Conservation (phyloP, 2,329 filamentous ascomycete genomes). For the Polytolypa hystricis region DNA sequence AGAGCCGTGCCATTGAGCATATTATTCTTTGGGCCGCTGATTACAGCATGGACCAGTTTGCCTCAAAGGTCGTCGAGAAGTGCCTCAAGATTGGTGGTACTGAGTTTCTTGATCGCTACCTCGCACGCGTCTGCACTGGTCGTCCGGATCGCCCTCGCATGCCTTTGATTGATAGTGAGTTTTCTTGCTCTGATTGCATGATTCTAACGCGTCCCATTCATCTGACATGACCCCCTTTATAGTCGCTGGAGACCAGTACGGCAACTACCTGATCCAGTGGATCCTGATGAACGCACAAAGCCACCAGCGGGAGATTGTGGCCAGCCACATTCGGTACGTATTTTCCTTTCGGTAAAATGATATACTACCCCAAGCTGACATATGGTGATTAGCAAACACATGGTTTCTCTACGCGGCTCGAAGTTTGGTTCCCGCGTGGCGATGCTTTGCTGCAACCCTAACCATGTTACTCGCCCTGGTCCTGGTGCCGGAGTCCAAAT, state of each 20-base stretch:
- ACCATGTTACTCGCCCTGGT: conserved; percentile 76
- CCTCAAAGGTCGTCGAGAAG: conserved; percentile 98
- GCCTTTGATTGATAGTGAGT: conserved; percentile 80
- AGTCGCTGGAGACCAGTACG: conserved; percentile 94
- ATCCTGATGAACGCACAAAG: conserved; percentile 78
- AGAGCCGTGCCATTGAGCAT: conserved; percentile 86
- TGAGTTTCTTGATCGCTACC: conserved; percentile 85
- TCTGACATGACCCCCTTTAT: background rate
- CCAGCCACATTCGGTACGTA: conserved; percentile 66
- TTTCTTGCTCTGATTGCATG: background rate
- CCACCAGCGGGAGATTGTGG: conserved; percentile 87
- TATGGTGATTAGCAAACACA: conserved; percentile 64
- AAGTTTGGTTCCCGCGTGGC: conserved; percentile 98
- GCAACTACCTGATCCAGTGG: conserved; percentile 97
- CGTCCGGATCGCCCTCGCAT: conserved; percentile 86
- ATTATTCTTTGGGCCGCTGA: conserved; percentile 87
- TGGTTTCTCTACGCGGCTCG: conserved; percentile 95
- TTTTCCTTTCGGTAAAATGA: too few species aligned
- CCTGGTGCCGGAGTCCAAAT: conserved; percentile 63
- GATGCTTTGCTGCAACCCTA: conserved; percentile 97
- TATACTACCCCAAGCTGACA: too few species aligned
- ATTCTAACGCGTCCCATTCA: conserved; percentile 8
- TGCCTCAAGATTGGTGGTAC: conserved; percentile 90
- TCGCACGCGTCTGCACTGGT: conserved; percentile 87
- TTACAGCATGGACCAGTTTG: conserved; percentile 98